Evolutionary conservation across 495 filamentous ascomycete genomes (phyloP).

Genomic region (Daldinia concentrica): DNA sequence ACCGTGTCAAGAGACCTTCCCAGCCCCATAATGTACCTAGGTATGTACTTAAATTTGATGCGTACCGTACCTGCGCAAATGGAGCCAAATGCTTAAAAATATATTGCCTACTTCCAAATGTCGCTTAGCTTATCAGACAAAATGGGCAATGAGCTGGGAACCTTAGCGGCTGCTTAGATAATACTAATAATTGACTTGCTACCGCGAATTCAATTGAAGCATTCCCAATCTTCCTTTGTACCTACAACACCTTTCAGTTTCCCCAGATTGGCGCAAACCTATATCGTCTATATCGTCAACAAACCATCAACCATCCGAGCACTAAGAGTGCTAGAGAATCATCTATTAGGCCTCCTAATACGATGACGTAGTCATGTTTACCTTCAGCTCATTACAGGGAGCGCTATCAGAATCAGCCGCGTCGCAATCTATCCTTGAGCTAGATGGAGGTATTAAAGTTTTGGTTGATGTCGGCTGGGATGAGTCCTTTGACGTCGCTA

Average conservation of each 20-base stretch:
- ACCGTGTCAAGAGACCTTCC: too few species aligned
- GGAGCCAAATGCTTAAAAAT: too few species aligned
- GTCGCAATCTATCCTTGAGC: slow-evolving; percentile 92
- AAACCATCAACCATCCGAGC: not conserved
- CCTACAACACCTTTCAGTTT: slow-evolving; percentile 5
- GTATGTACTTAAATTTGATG: too few species aligned
- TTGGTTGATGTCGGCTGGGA: slow-evolving; percentile 97
- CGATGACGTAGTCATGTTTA: slow-evolving; percentile 76
- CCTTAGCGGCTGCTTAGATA: not conserved
- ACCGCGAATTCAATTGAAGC: slow-evolving; percentile 2
- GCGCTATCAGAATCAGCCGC: slow-evolving; percentile 87
- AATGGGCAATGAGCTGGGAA: not conserved
- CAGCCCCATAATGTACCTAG: too few species aligned
- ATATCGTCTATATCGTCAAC: not conserved
- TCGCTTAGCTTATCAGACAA: too few species aligned
- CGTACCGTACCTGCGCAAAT: too few species aligned
- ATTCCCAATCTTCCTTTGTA: slow-evolving; percentile 1
- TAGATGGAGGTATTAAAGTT: slow-evolving; percentile 96
- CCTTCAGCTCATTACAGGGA: slow-evolving; percentile 89
- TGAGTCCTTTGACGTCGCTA: slow-evolving; percentile 80
- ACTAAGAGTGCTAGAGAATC: not conserved
- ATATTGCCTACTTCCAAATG: too few species aligned
- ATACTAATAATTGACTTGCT: not conserved
- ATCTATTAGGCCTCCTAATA: slow-evolving; percentile 7
- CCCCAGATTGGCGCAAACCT: not conserved